Percentiles rank a stretch among this genome's conserved stretches.
Conservation (phyloP, 495 filamentous ascomycete species). For the Aspergillus cavernicola region DNA sequence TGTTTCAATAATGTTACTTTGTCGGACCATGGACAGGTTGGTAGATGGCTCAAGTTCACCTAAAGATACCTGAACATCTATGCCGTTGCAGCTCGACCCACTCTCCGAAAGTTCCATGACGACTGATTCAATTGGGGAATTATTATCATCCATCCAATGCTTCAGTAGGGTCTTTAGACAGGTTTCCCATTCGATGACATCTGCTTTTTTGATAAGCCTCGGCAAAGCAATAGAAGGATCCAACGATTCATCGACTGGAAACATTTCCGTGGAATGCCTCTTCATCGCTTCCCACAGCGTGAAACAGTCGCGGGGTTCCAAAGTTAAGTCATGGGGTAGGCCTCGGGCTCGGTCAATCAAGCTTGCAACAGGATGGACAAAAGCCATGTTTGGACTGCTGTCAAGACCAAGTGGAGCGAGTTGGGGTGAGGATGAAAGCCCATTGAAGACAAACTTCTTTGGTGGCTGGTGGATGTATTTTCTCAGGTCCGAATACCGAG, state of each 20-base stretch:
- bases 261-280: conserved; percentile 43
- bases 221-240: conserved; percentile 43
- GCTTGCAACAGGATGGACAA: conserved; percentile 65
- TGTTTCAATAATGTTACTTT: conserved; percentile 31
- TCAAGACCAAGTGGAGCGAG: conserved; percentile 51
- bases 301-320: conserved; percentile 70
- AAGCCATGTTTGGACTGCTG: conserved; percentile 45
- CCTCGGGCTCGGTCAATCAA: conserved; percentile 56
- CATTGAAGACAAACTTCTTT: conserved; percentile 51
- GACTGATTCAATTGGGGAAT: conserved; percentile 62
- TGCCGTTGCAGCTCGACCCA: neutral
- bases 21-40: neutral
- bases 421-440: conserved; percentile 37
- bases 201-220: conserved; percentile 50
- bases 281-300: conserved; percentile 59
- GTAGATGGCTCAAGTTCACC: neutral
- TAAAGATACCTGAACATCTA: conserved; percentile 4
- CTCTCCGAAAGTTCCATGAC: conserved; percentile 30
- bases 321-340: conserved; percentile 58
- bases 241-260: conserved; percentile 43
- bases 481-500: conserved; percentile 69
- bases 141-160: conserved; percentile 55
- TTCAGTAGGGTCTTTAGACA: conserved; percentile 54
- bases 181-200: conserved; percentile 63
- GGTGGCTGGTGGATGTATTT: conserved; percentile 62